These are phyloP conservation scores for Diaporthe capsici DNA, from an alignment of 2,329 filamentous ascomycete species.

Conservation along the genomic window DNA sequence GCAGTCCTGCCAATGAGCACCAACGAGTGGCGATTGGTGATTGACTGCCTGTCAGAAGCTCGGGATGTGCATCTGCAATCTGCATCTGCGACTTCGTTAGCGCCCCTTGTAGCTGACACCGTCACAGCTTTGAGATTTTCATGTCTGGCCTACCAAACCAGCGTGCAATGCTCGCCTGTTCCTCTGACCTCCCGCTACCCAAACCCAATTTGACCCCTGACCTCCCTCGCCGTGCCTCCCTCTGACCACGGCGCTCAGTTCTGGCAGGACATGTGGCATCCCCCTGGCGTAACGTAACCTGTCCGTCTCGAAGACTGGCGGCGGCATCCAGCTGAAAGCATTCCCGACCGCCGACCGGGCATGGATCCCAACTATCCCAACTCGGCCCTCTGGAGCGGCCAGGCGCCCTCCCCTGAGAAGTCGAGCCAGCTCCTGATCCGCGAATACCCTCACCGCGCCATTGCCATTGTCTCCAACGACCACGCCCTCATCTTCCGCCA, in stretches of 20 bases:
- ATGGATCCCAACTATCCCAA: conserved; percentile 63
- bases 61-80: conserved; percentile 5
- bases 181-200: neutral
- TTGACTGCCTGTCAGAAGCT: conserved; percentile 15
- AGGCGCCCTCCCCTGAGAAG: conserved; percentile 67
- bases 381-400: conserved; percentile 59
- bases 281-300: conserved; percentile 35
- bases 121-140: conserved; percentile 24
- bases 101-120: conserved; percentile 7
- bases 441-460: conserved; percentile 88
- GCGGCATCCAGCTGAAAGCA: conserved; percentile 29
- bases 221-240: neutral
- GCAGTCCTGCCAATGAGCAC: conserved; percentile 12
- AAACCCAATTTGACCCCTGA: conserved; percentile 20
- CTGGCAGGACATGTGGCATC: conserved; percentile 42
- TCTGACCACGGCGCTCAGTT: conserved; percentile 6
- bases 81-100: conserved; percentile 24
- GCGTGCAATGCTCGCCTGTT: neutral
- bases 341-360: conserved; percentile 41
- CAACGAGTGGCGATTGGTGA: conserved; percentile 5
- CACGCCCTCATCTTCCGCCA: conserved; percentile 90
- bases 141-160: conserved; percentile 4
- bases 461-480: conserved; percentile 84
- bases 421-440: conserved; percentile 86
- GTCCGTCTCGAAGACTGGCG: conserved; percentile 25